Percentiles rank a stretch among this genome's conserved stretches.
Conservation (phyloP, 441 rosid genomes). For the Corymbia citriodora region DNA sequence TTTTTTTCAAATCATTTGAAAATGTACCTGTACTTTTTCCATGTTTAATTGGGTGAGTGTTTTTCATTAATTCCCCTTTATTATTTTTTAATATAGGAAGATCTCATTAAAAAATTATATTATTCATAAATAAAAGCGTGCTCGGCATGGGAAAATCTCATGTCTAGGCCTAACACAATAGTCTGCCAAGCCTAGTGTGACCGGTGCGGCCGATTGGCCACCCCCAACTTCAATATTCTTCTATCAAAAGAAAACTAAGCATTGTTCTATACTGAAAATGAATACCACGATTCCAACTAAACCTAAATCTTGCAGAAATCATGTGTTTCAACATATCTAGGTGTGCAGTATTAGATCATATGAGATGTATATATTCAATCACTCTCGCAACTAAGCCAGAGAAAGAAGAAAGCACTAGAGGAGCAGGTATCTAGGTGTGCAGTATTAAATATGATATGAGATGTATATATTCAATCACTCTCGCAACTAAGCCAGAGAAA, state of each 20-base stretch:
- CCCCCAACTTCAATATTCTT: background rate
- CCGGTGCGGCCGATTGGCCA: fast-evolving
- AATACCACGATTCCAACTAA: background rate
- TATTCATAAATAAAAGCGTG: background rate
- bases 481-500: too few species aligned
- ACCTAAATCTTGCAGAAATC: background rate
- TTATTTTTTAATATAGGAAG: background rate
- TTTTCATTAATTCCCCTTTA: background rate
- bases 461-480: too few species aligned
- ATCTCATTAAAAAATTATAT: too few species aligned
- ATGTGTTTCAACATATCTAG: background rate
- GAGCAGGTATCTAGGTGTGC: background rate
- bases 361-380: too few species aligned
- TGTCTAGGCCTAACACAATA: fast-evolving
- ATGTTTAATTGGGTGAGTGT: background rate
- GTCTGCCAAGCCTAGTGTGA: background rate
- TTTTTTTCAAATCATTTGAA: background rate
- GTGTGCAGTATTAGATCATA: background rate
- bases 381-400: too few species aligned
- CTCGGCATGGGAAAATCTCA: fast-evolving
- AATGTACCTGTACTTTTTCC: background rate
- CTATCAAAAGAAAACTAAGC: background rate
- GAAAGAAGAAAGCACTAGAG: too few species aligned
- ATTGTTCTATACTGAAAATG: too few species aligned
- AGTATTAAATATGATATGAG: too few species aligned